Evolutionary conservation across 2,329 filamentous ascomycete species (phyloP).

Genomic region (Cladosporium sp.): DNA sequence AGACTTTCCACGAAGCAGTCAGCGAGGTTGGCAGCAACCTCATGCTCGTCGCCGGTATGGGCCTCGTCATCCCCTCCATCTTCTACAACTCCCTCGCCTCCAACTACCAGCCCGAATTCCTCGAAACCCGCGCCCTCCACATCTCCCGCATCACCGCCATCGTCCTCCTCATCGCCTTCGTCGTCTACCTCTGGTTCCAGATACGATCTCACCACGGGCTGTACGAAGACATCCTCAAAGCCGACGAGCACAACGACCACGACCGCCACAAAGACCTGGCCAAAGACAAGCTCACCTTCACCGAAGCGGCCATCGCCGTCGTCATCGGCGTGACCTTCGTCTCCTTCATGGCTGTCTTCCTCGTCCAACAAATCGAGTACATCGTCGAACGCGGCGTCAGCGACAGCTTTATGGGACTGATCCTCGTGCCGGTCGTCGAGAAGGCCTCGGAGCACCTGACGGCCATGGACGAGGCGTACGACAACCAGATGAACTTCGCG

Average conservation of each 20-base stretch:
- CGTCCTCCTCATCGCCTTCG: slow-evolving; percentile 64
- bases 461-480: slow-evolving; percentile 77
- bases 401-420: slow-evolving; percentile 61
- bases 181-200: slow-evolving; percentile 61
- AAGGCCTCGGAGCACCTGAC: slow-evolving; percentile 82
- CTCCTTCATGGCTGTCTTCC: slow-evolving; percentile 64
- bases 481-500: slow-evolving; percentile 70
- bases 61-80: slow-evolving; percentile 42
- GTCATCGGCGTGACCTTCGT: slow-evolving; percentile 61
- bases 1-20: slow-evolving; percentile 67
- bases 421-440: slow-evolving; percentile 74
- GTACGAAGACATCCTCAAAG: slow-evolving; percentile 67
- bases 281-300: slow-evolving; percentile 67
- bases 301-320: slow-evolving; percentile 64
- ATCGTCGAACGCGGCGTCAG: slow-evolving; percentile 47
- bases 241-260: slow-evolving; percentile 61
- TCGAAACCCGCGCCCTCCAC: slow-evolving; percentile 50
- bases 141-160: slow-evolving; percentile 67
- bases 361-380: slow-evolving; percentile 67
- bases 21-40: slow-evolving; percentile 74
- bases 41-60: slow-evolving; percentile 64
- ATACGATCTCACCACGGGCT: slow-evolving; percentile 69
- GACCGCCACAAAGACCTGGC: slow-evolving; percentile 55
- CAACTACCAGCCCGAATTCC: slow-evolving; percentile 11
- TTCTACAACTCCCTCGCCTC: slow-evolving; percentile 45